Evolutionary conservation across 2,329 filamentous ascomycete species (phyloP).

Genomic region (Pseudocercospora musae): DNA sequence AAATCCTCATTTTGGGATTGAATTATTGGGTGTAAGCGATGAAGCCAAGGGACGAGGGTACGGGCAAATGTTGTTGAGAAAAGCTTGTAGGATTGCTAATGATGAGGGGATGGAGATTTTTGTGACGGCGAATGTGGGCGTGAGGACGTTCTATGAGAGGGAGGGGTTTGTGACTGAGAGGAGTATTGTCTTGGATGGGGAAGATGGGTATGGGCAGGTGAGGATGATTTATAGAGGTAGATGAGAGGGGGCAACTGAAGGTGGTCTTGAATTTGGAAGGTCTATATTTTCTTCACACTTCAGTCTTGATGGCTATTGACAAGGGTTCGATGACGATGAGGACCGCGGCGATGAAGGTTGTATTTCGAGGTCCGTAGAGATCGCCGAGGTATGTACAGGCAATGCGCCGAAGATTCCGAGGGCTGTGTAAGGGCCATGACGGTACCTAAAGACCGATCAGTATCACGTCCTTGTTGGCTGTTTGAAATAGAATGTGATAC

Average conservation of each 20-base stretch:
- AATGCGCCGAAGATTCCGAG: conserved; percentile 58
- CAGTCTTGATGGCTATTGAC: conserved; percentile 13
- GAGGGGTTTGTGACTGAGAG: background rate
- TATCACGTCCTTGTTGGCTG: too few species aligned
- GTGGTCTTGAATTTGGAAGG: too few species aligned
- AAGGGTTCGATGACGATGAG: conserved; percentile 50
- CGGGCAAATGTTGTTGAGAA: conserved; percentile 19
- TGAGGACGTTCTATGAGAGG: conserved; percentile 1
- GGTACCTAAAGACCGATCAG: too few species aligned
- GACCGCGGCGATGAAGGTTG: conserved; percentile 45
- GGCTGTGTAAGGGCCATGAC: conserved; percentile 50
- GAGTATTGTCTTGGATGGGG: background rate
- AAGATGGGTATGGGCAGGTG: background rate
- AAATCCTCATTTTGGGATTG: conserved; percentile 3
- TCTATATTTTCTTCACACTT: background rate
- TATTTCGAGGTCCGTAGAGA: conserved; percentile 46
- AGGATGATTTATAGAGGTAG: background rate
- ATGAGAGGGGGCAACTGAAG: too few species aligned
- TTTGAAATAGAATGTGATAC: background rate
- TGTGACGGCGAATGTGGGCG: conserved; percentile 21
- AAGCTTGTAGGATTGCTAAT: conserved; percentile 23
- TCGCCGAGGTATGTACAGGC: conserved; percentile 50
- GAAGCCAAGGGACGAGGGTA: conserved; percentile 15
- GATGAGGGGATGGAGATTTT: conserved; percentile 12
- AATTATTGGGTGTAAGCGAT: conserved; percentile 24